These are phyloP conservation scores for Chondrus crispus DNA, from an alignment of 23 red algal species.

Conservation along the genomic window DNA sequence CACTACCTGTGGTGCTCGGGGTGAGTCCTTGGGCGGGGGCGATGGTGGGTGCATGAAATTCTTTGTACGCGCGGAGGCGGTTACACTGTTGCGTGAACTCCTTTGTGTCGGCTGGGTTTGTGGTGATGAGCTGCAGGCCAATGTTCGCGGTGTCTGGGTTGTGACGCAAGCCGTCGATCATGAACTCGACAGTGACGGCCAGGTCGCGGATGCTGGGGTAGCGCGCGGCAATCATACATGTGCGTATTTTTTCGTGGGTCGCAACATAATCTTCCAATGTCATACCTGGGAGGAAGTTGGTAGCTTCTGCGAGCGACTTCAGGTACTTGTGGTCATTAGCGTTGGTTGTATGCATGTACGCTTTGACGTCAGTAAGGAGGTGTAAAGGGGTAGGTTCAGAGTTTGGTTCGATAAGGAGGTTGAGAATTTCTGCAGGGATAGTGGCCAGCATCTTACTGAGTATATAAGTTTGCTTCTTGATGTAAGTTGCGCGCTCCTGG, in stretches of 20 bases:
- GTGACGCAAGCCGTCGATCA: not conserved
- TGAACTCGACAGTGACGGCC: not conserved
- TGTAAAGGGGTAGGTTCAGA: not conserved
- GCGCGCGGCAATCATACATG: not conserved
- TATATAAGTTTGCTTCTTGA: not conserved
- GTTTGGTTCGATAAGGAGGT: not conserved
- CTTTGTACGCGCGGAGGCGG: not conserved
- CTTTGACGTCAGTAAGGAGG: not conserved
- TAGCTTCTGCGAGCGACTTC: not conserved
- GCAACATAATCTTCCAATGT: not conserved
- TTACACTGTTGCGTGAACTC: not conserved
- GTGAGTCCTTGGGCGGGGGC: not conserved
- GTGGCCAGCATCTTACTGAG: not conserved
- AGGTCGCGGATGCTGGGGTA: not conserved
- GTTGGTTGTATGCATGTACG: not conserved
- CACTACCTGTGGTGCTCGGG: not conserved
- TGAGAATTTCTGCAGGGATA: not conserved
- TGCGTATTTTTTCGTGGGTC: not conserved
- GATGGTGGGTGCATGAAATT: not conserved
- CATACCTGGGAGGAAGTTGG: not conserved
- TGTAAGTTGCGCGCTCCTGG: not conserved
- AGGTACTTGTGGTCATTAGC: not conserved
- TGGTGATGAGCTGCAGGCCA: not conserved
- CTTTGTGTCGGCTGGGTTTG: not conserved
- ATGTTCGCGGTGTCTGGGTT: not conserved